Base-by-base conservation (phyloP, 495 filamentous ascomycete genomes). In the Aspergillus ellipticus region DNA sequence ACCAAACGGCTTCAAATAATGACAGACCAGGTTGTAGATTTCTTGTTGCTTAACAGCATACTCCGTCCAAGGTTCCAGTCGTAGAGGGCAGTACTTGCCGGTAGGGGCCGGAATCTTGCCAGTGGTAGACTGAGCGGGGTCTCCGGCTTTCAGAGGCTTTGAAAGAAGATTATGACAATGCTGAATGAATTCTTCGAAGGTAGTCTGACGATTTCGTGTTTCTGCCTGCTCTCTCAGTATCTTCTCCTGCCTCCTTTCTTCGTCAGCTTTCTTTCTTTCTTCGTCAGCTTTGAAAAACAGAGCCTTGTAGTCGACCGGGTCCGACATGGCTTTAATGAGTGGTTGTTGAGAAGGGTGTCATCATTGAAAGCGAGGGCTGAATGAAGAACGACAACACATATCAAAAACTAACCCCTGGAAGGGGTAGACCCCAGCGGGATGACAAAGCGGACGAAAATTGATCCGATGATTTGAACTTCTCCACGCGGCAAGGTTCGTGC, bases 151-250 rank as follows among this genome's bases (percentile, higher is more conserved):
- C 46, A 49, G 15, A 28, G 46, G 26, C 22, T 28, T 49, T 17
- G 46, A 15, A 49, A 49, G 21, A 33, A 50, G 16, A 35, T 50
- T 33, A 33, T 50, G 26, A 33, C 48, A 19, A 15, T 50, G 19
- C 17, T 33, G 26, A 50, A 50, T 50, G 28, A 50, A 33, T 33
- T 50, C 48, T 20, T 33, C 48, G 31, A 50, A 50, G 26, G 48
- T 50, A 29, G 26, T 35, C 15, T 16, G 24, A 17, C 19, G 24
- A 50, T 29, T 50, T 33, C 31, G 48, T 50, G 13, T 19, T 15
- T 50, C 48, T 50, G 22, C 48, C 15, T 50, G 48, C 41, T 43
- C 41, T 43, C 41, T 43, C 41, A 43, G 41, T 43, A 43, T 43
- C 31, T 50, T 33, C 48, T 33, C 16, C 29, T 50, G 22, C 26